Evolutionary conservation across 2,329 filamentous ascomycete species (phyloP).

Genomic region (Grosmannia huntii): DNA sequence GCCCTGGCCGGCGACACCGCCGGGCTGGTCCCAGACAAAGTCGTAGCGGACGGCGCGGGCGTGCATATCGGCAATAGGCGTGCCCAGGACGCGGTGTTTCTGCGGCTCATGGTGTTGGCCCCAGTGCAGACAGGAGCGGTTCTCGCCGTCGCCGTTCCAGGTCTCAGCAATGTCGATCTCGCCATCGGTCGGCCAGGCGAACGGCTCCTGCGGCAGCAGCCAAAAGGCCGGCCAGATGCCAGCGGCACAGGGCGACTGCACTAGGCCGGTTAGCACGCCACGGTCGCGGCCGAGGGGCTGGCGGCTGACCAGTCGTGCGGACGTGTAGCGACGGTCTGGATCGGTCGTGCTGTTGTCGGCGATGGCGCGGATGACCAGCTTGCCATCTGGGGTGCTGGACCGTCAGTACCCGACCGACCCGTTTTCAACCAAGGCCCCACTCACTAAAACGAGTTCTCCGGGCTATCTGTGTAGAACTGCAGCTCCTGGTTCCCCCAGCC

Average conservation of each 20-base stretch:
- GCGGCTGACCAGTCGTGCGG: constrained; percentile 7
- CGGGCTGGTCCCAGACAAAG: constrained; percentile 6
- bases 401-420: neutral
- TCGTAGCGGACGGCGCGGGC: constrained; percentile 5
- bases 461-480: constrained; percentile 2
- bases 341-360: neutral
- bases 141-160: constrained; percentile 8
- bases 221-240: constrained; percentile 8
- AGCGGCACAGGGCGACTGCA: constrained; percentile 4
- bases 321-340: constrained; percentile 2
- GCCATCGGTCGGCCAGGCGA: constrained; percentile 6
- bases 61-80: constrained; percentile 5
- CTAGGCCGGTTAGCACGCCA: constrained; percentile 2
- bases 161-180: constrained; percentile 7
- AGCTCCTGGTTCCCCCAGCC: constrained; percentile 8
- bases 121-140: constrained; percentile 7
- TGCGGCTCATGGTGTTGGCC: constrained; percentile 4
- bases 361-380: constrained; percentile 4
- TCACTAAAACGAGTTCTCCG: constrained; percentile 5
- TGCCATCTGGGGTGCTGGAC: constrained; percentile 1
- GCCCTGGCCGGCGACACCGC: neutral
- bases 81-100: constrained; percentile 3
- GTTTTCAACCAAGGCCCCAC: neutral
- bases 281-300: constrained; percentile 6
- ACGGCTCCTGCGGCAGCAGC: constrained; percentile 6